Evolutionary conservation across 1,139 yeast genomes (phyloP), one percentile per base, ranked within the genome.

Genomic region (Geotrichum europaeum): DNA sequence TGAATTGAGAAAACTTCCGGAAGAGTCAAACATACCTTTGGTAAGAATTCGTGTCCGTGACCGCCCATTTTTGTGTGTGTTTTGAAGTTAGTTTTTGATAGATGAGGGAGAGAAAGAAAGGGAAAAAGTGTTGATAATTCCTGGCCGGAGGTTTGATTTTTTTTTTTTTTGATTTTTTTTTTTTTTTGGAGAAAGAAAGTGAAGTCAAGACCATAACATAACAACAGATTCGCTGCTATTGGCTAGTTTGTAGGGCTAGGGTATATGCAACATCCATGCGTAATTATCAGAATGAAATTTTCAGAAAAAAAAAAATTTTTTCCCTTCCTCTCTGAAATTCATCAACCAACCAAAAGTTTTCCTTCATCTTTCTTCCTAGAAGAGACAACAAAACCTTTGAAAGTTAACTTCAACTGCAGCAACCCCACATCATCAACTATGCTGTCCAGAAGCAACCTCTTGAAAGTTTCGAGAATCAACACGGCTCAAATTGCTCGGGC

Each of bases 11-110:
- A 36, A 20, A 51, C 20, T n/a, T 30, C 40, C 10, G 24, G 18
- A 10, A n/a, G 18, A 5, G n/a, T 5, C 4, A 47, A 5, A 49
- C 59, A n/a, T 47, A 59, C 61, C 51, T 59, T 59, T 6, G 62
- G 62, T 13, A 59, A 51, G 32, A 53, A 56, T 51, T 56, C 59
- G 57, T 59, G 59, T 52, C 55, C 55, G 55, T 59, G 61, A 28
- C 59, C 62, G 51, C 55, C 62, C 62, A 58, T 57, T 34, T 24
- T 28, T 4, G 32, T 54, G 45, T 15, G n/a, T 40, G 47, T 53
- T 22, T 20, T 25, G 24, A 49, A 2, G 55, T 28, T 22, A 30
- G 25, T 36, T 40, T 28, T 51, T 15, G 34, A 15, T 40, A 45
- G 40, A 36, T n/a, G 34, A 49, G n/a, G 34, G 55, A 32, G 22